These are phyloP conservation scores for Kluyveromyces starmeri DNA, from an alignment of 805 yeast species.

Conservation along the genomic window DNA sequence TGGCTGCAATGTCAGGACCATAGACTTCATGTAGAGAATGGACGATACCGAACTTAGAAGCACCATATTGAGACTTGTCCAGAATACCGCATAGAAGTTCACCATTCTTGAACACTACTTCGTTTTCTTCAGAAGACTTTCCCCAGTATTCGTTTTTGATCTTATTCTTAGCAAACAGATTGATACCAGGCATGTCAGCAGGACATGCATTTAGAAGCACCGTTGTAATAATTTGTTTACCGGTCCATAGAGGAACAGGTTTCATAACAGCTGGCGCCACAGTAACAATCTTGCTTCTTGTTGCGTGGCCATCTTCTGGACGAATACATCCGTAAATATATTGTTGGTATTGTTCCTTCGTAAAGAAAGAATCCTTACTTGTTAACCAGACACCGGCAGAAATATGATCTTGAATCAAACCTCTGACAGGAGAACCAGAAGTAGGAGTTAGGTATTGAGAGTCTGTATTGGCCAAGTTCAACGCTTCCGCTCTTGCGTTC, in stretches of 20 bases:
- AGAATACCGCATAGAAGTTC: slow-evolving; percentile 84
- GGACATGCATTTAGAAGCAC: slow-evolving; percentile 84
- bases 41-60: slow-evolving; percentile 91
- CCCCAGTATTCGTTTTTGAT: slow-evolving; percentile 96
- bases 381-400: slow-evolving; percentile 99
- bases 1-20: slow-evolving; percentile 86
- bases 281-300: slow-evolving; percentile 57
- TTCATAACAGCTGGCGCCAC: slow-evolving; percentile 84
- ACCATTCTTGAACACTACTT: slow-evolving; percentile 79
- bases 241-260: slow-evolving; percentile 93
- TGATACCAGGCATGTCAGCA: slow-evolving; percentile 80
- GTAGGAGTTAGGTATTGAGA: slow-evolving; percentile 97
- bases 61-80: slow-evolving; percentile 98
- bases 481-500: slow-evolving; percentile 93
- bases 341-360: slow-evolving; percentile 88
- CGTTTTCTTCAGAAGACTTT: slow-evolving; percentile 69
- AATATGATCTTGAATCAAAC: slow-evolving; percentile 97
- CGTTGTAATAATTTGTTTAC: slow-evolving; percentile 94
- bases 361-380: slow-evolving; percentile 82
- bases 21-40: slow-evolving; percentile 95
- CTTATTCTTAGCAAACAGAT: slow-evolving; percentile 75
- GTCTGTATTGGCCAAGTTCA: slow-evolving; percentile 91
- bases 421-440: slow-evolving; percentile 96
- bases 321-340: slow-evolving; percentile 87
- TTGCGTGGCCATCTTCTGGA: slow-evolving; percentile 95